Conservation (phyloP, 768 basidiomycete genomes). For the Leccinum arenicola region DNA sequence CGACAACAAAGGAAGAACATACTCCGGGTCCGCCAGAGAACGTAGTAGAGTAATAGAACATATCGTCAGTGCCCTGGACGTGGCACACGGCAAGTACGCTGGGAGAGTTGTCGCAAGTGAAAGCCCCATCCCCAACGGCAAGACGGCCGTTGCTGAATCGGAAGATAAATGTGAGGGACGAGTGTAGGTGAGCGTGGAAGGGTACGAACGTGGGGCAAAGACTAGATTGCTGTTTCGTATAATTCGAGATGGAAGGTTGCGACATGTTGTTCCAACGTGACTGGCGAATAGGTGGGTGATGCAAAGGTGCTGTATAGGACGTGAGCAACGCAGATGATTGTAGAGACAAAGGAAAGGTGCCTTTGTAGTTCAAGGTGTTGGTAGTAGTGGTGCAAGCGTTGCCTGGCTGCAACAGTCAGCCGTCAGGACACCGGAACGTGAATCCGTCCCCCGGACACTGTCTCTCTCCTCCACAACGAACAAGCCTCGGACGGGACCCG, state of each 20-base stretch:
- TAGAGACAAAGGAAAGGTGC: background rate
- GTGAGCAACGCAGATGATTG: background rate
- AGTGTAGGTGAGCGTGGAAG: background rate
- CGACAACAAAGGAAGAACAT: slow-evolving; percentile 27
- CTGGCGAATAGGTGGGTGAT: slow-evolving; percentile 22
- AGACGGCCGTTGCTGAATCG: slow-evolving; percentile 83
- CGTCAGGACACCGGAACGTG: slow-evolving; percentile 1
- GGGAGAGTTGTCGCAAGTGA: slow-evolving; percentile 70
- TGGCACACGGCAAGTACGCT: slow-evolving; percentile 86
- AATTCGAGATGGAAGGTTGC: slow-evolving; percentile 68
- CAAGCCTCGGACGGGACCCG: background rate
- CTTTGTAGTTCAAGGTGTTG: slow-evolving; percentile 6
- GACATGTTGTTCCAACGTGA: slow-evolving; percentile 90
- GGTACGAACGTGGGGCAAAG: slow-evolving; percentile 83
- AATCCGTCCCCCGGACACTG: slow-evolving; percentile 19
- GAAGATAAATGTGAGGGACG: slow-evolving; percentile 14
- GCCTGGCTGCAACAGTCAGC: background rate
- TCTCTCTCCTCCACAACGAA: background rate
- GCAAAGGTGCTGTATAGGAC: background rate
- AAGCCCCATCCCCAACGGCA: slow-evolving; percentile 97
- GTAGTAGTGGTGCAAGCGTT: slow-evolving; percentile 15
- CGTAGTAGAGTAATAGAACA: slow-evolving; percentile 91
- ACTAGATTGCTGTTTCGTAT: slow-evolving; percentile 81
- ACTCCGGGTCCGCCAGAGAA: slow-evolving; percentile 94
- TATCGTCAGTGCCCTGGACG: slow-evolving; percentile 72